Conservation (phyloP, 441 rosid species). For the Euphorbia corollata region DNA sequence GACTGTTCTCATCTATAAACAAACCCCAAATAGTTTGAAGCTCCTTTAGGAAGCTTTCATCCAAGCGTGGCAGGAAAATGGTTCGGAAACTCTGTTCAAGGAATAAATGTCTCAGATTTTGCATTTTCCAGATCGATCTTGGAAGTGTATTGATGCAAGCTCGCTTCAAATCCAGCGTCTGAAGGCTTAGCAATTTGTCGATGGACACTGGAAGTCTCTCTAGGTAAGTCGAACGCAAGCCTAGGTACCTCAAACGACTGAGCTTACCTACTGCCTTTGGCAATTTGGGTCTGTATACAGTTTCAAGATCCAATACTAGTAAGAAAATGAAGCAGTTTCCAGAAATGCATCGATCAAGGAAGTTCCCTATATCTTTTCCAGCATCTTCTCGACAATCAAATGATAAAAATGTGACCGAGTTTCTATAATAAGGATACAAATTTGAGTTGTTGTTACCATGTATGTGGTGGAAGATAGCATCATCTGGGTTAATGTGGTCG, state of each 20-base stretch:
- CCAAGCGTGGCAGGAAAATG: not conserved
- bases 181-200: constrained; percentile 3
- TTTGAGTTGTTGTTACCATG: not conserved
- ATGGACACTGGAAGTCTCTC: not conserved
- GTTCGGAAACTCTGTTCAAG: not conserved
- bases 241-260: constrained; percentile 5
- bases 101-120: not conserved
- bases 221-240: constrained; percentile 11
- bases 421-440: not conserved
- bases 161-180: constrained; percentile 2
- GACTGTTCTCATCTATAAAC: constrained; percentile 7
- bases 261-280: not conserved
- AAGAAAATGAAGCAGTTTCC: not conserved
- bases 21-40: constrained; percentile 2
- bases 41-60: not conserved
- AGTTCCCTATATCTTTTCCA: constrained; percentile 10
- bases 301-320: constrained; percentile 11
- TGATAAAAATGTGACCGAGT: not conserved
- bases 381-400: constrained; percentile 9
- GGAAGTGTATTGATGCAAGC: not conserved
- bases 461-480: not conserved
- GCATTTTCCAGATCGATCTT: constrained; percentile 6
- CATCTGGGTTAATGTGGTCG: not conserved
- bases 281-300: constrained; percentile 8
- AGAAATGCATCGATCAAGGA: constrained; percentile 8